phyloP scores from a whole-genome alignment of 371 early-diverging fungal species.

The Lichtheimia hyalospora region DNA sequence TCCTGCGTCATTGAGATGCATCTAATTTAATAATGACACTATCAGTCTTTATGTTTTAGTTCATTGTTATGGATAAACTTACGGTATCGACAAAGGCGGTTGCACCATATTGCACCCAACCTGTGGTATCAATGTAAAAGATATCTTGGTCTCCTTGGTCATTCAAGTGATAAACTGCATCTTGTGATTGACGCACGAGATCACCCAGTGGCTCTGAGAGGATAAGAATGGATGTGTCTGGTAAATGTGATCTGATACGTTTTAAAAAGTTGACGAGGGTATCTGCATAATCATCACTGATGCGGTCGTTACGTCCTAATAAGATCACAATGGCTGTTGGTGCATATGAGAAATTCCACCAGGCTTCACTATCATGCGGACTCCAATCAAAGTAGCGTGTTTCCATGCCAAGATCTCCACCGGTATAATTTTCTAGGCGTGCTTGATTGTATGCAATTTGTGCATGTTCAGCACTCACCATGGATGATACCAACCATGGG shows the following conservation, averaged over 20 bases:
- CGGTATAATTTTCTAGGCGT: conserved; percentile 23
- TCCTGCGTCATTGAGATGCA: conserved; percentile 35
- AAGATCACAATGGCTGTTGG: conserved; percentile 24
- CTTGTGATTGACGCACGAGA: conserved; percentile 36
- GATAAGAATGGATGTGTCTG: conserved; percentile 27
- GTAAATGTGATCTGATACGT: conserved; percentile 20
- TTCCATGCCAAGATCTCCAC: conserved; percentile 20
- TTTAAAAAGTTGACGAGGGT: conserved; percentile 19
- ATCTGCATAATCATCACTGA: conserved; percentile 17
- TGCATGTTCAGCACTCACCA: conserved; percentile 25
- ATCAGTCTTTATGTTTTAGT: not conserved
- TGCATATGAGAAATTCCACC: conserved; percentile 13
- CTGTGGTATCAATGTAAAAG: conserved; percentile 43
- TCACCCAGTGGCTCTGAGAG: conserved; percentile 44
- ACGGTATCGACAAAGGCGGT: conserved; percentile 30
- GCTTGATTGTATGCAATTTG: conserved; percentile 34
- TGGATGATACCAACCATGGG: conserved; percentile 36
- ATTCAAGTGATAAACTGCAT: conserved; percentile 28
- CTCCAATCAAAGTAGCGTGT: conserved; percentile 34
- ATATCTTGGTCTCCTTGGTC: conserved; percentile 30
- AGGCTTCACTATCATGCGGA: conserved; percentile 5
- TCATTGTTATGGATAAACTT: conserved; percentile 1
- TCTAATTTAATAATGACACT: conserved; percentile 11
- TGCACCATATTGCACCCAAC: conserved; percentile 36
- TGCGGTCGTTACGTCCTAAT: conserved; percentile 30